phyloP scores from a whole-genome alignment of 139 green algal genomes.

The Haematococcus sp. region DNA sequence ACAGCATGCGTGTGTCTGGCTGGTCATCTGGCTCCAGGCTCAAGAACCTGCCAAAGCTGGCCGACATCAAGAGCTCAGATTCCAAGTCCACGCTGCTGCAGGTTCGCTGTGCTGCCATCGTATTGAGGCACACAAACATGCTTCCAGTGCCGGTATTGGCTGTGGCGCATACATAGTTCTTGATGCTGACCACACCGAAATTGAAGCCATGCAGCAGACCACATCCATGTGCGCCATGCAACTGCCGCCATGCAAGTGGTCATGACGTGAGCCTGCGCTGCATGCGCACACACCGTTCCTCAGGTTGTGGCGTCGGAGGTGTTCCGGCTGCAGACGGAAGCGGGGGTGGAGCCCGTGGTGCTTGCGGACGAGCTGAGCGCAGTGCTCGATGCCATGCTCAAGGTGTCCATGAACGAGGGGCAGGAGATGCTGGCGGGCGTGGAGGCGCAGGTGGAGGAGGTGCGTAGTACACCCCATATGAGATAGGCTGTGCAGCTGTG shows the following conservation, averaged over 20 bases:
- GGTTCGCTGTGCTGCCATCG: too few relatives aligned
- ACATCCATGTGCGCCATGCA: not conserved
- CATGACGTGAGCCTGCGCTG: not conserved
- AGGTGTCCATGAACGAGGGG: slow-evolving; percentile 31
- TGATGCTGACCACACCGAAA: too few relatives aligned
- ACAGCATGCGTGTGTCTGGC: too few relatives aligned
- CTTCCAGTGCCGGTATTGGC: too few relatives aligned
- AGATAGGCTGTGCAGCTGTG: too few relatives aligned
- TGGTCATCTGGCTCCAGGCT: slow-evolving; percentile 35
- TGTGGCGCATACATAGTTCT: not conserved
- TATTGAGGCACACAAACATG: too few relatives aligned
- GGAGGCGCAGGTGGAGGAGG: slow-evolving; percentile 20
- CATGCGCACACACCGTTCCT: not conserved
- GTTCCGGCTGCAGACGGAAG: not conserved
- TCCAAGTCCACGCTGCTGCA: slow-evolving; percentile 45
- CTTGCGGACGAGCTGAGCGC: slow-evolving; percentile 33
- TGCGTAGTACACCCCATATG: slow-evolving; percentile 19
- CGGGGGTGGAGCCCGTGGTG: not conserved
- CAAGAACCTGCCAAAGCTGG: slow-evolving; percentile 45
- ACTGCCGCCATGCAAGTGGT: not conserved
- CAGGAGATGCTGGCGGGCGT: slow-evolving; percentile 14
- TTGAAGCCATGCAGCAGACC: too few relatives aligned
- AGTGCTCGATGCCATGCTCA: slow-evolving; percentile 30
- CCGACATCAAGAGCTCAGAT: slow-evolving; percentile 40
- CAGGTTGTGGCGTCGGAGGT: slow-evolving; percentile 26